Evolutionary conservation across 495 filamentous ascomycete genomes (phyloP).

Genomic region (Physcia stellaris): DNA sequence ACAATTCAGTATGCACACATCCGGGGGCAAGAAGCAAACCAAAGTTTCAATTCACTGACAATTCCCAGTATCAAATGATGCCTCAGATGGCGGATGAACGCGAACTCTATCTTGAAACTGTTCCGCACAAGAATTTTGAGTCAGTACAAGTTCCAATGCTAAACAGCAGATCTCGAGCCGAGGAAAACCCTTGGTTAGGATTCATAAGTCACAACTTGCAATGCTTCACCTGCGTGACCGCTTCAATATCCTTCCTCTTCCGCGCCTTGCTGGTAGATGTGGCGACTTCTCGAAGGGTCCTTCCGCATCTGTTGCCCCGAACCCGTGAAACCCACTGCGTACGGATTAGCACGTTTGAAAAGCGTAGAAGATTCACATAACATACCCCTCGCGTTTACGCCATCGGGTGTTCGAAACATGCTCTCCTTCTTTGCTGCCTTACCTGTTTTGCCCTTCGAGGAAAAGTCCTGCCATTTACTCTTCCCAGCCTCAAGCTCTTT

Average conservation of each 20-base stretch:
- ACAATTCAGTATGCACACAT: neutral
- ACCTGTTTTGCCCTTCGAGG: neutral
- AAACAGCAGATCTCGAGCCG: too few relatives aligned
- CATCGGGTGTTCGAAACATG: conserved; percentile 89
- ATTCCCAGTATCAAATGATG: too few relatives aligned
- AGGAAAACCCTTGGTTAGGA: too few relatives aligned
- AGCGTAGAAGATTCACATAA: conserved; percentile 2
- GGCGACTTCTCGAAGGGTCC: conserved; percentile 66
- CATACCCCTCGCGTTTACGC: conserved; percentile 71
- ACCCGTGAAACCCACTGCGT: neutral
- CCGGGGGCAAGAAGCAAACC: neutral
- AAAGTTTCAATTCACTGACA: too few relatives aligned
- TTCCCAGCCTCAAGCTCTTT: conserved; percentile 83
- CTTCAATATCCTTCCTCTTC: conserved; percentile 40
- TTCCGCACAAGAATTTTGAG: neutral
- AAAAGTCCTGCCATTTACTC: conserved; percentile 22
- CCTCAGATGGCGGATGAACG: too few relatives aligned
- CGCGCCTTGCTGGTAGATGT: conserved; percentile 73
- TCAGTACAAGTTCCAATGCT: neutral
- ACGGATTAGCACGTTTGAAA: neutral
- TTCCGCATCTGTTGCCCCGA: conserved; percentile 17
- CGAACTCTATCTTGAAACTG: too few relatives aligned
- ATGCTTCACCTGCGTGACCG: too few relatives aligned
- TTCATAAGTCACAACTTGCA: too few relatives aligned
- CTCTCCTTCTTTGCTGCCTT: neutral